Evolutionary conservation across 2,329 filamentous ascomycete genomes (phyloP), one percentile per base, ranked within the genome.

Genomic region (Penicillium sp.): DNA sequence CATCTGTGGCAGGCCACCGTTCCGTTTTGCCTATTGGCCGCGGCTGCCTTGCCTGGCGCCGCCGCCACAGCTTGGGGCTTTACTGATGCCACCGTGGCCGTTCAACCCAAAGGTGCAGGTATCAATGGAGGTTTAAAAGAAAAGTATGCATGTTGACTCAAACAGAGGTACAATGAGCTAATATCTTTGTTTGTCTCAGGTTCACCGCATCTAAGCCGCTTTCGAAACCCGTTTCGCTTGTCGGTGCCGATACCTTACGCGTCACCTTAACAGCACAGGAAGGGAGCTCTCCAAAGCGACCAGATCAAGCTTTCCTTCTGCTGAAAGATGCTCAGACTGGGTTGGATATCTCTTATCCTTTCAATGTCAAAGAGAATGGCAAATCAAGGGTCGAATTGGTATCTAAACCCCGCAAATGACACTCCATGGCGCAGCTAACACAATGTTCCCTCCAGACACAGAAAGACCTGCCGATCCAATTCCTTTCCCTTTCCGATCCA

Each of bases 281-380:
- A 68, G 86, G 84, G 69, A 85, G 86, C 74, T 87, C 85, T 64
- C 82, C 84, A 43, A 93, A 91, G 80, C 85, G 89, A 61, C 91
- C 94, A 64, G 94, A 99, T 75, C 94, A 99, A 76, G 91, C 91
- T 6, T 97, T 97, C 78, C 81, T 99, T 50, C 81, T 94, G 14
- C 76, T 99, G 54, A 86, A 84, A 65, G 91, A 97, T 64, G 78
- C 81, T 10, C 77, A 80, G 11, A 87, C 86, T 10, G 90, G 90
- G 34, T 79, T 99, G 43, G 92, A 97, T 74, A 87, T 91, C 23
- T 91, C 92, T 1, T 96, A 93, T 67, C 85, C 91, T 1, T 81
- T 99, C 65, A 86, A 78, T 10, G 78, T 96, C 44, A 96, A 96
- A 78, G 89, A 94, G 9, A 91, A 81, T 66, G 94, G 94, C 62